These are phyloP conservation scores for Cajanus cajan DNA, from an alignment of 306 rosid species.

Conservation along the genomic window DNA sequence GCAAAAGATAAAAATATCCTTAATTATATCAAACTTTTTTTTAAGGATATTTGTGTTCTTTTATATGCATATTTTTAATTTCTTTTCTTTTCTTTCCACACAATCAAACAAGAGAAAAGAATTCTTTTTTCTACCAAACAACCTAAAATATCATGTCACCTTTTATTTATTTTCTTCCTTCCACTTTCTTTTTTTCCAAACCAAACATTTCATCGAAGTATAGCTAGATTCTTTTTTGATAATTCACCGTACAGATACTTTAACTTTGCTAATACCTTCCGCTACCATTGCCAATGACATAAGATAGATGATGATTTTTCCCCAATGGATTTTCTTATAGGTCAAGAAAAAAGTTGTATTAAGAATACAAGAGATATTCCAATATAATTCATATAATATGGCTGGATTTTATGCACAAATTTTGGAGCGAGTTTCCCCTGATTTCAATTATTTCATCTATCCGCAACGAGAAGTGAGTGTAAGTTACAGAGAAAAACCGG, in stretches of 20 bases:
- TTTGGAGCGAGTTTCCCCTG: neutral
- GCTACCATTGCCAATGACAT: neutral
- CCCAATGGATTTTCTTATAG: neutral
- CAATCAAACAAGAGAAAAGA: too few species aligned
- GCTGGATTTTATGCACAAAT: neutral
- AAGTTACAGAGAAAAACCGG: neutral
- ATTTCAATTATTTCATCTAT: neutral
- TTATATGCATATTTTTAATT: too few species aligned
- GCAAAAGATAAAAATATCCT: too few species aligned
- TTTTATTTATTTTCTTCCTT: too few species aligned
- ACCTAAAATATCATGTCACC: too few species aligned
- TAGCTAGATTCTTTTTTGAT: neutral
- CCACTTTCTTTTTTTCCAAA: too few species aligned
- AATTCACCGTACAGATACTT: neutral
- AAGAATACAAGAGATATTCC: neutral
- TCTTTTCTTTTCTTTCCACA: too few species aligned
- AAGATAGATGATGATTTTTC: neutral
- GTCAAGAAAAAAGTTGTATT: neutral
- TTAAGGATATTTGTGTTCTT: too few species aligned
- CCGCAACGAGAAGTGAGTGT: neutral
- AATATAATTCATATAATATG: neutral
- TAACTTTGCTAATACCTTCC: neutral
- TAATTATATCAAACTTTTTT: too few species aligned
- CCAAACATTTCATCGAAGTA: too few species aligned
- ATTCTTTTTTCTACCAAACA: too few species aligned